Base-by-base conservation (phyloP, 2,329 filamentous ascomycete species). In the Arthrinium puccinioides region DNA sequence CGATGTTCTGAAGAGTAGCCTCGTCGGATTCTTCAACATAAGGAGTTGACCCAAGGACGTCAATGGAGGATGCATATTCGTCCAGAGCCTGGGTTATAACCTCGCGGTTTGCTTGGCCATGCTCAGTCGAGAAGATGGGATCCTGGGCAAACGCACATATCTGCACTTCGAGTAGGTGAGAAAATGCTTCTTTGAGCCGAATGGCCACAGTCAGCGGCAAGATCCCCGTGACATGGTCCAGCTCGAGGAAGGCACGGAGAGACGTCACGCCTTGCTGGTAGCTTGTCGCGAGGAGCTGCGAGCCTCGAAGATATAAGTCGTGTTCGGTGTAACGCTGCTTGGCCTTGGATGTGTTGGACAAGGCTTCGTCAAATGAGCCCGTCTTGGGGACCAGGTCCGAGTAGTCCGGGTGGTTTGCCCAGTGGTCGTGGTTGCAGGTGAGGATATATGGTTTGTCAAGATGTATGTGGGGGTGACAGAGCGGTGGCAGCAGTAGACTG, bases 401-500 rank as follows among this genome's bases (percentile, higher is more conserved):
- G 56, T 79, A 84, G 49, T 69, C 70, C 5, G 72, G 69, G 45
- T 76, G 67, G 9, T 37, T 21, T 21, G 28, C 3, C 46, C 14
- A 2, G 46, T 47, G 18, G 39, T 8, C 8, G 26, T 27, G 44
- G 41, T 56, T 54, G 39, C 53, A 50, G 13, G 59, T 74, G 9
- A 82, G 63, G 20, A 82, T 57, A 46, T 75, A 82, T 26, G 74
- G 69, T 51, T 82, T 82, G 56, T 87, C 83, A 20, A 87, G 66
- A 51, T 87, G 83, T 35, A 87, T 74, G 46, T 87, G 82, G 7
- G 82, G 80, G 51, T 87, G 83, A 46, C 80, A 84, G 4, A 87
- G 67, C 4, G 61, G 32, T 6, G 61, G 59, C 6, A 64, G 45
- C 3, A 64, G 39, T 13, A 64, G 49, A 18, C 43, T 50, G 46